A percentile compares a stretch with the other conserved stretches of the same genome.
These are phyloP conservation scores for Hypoxylon rubiginosum DNA, from an alignment of 2,329 filamentous ascomycete genomes.

Conservation along the genomic window DNA sequence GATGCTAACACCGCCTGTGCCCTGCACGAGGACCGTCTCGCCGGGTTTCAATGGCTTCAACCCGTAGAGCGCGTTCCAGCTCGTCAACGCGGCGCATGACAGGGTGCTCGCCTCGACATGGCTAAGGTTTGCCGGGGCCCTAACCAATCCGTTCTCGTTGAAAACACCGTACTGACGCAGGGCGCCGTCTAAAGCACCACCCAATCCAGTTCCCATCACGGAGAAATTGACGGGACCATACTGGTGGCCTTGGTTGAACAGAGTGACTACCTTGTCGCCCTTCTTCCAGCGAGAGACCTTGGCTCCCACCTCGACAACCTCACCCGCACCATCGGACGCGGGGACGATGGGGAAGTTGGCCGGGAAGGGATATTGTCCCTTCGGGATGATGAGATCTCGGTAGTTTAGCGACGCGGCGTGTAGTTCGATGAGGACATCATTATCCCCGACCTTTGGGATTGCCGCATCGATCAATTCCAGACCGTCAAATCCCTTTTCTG, in stretches of 20 bases:
- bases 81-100: constrained; percentile 72
- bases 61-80: constrained; percentile 76
- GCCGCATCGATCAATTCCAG: constrained; percentile 67
- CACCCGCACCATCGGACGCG: constrained; percentile 67
- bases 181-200: constrained; percentile 76
- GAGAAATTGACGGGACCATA: constrained; percentile 56
- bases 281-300: constrained; percentile 63
- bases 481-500: constrained; percentile 69
- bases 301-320: constrained; percentile 64
- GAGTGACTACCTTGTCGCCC: constrained; percentile 69
- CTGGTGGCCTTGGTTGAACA: constrained; percentile 72
- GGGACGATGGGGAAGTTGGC: constrained; percentile 61
- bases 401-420: constrained; percentile 67
- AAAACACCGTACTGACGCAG: constrained; percentile 77
- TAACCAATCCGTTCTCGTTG: constrained; percentile 76
- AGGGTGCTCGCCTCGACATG: constrained; percentile 69
- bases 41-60: constrained; percentile 66
- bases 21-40: constrained; percentile 73
- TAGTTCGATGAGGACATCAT: constrained; percentile 78
- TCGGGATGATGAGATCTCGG: constrained; percentile 66
- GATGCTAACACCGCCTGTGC: constrained; percentile 77
- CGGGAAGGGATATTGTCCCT: constrained; percentile 62
- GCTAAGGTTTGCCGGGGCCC: constrained; percentile 68
- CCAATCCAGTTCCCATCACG: constrained; percentile 69
- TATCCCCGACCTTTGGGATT: constrained; percentile 74